Conservation (phyloP, 139 green algal species). For the Coelastrella sp. region DNA sequence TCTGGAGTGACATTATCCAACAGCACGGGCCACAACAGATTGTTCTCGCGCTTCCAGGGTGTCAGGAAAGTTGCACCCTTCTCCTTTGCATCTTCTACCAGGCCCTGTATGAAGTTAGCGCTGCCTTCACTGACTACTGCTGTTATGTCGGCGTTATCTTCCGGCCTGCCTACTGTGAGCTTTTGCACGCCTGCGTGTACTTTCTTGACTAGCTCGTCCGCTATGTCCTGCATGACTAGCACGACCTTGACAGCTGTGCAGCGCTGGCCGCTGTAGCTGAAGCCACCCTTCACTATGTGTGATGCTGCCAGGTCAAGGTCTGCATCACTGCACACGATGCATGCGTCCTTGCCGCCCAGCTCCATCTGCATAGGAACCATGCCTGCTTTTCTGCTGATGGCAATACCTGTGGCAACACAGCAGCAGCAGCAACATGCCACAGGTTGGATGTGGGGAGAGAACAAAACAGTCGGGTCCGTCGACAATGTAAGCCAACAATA, state of each 20-base stretch:
- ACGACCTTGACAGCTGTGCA: constrained; percentile 94
- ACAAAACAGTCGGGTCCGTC: too few species aligned
- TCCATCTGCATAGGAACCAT: constrained; percentile 99
- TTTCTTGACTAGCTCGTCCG: constrained; percentile 83
- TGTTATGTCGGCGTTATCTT: constrained; percentile 92
- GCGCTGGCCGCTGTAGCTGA: constrained; percentile 91
- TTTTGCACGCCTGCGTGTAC: constrained; percentile 73
- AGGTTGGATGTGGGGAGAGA: too few species aligned
- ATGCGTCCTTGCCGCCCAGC: constrained; percentile 95
- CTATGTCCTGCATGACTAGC: constrained; percentile 79
- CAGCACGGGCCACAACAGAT: constrained; percentile 96
- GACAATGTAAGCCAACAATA: too few species aligned
- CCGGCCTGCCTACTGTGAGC: constrained; percentile 87
- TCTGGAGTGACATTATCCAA: constrained; percentile 91
- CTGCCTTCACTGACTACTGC: constrained; percentile 87
- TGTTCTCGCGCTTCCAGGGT: constrained; percentile 74
- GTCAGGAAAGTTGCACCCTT: constrained; percentile 81
- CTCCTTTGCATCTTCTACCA: constrained; percentile 76
- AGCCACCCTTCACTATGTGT: constrained; percentile 95
- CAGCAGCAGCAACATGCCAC: too few species aligned
- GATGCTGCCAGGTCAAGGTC: constrained; percentile 90
- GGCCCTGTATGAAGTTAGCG: constrained; percentile 95
- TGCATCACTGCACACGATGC: constrained; percentile 76
- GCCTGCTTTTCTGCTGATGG: constrained; percentile 79
- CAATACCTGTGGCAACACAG: background rate